These are phyloP conservation scores for Aureobasidium melanogenum DNA, from an alignment of 2,329 filamentous ascomycete genomes.

Conservation along the genomic window DNA sequence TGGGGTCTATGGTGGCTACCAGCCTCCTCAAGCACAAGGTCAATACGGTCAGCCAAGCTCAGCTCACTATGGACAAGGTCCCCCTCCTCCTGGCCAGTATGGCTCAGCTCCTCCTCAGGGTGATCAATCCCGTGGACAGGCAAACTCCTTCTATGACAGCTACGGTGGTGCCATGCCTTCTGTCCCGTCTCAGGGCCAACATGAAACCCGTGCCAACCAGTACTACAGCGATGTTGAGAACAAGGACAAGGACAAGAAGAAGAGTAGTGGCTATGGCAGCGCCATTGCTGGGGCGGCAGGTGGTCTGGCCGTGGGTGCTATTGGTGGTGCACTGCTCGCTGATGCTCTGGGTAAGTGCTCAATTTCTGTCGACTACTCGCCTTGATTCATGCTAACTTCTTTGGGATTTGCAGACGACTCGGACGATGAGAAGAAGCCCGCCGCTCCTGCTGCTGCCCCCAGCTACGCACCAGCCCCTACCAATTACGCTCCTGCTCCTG, in stretches of 20 bases:
- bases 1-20: constrained; percentile 15
- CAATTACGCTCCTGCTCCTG: constrained; percentile 6
- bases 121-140: constrained; percentile 5
- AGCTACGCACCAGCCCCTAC: not conserved
- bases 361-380: not conserved
- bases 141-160: constrained; percentile 5
- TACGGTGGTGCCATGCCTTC: constrained; percentile 9
- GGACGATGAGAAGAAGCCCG: constrained; percentile 23
- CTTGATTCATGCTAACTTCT: constrained; percentile 14
- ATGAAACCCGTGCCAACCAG: constrained; percentile 18
- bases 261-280: constrained; percentile 34
- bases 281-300: constrained; percentile 46
- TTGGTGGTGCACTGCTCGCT: constrained; percentile 50
- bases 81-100: not conserved
- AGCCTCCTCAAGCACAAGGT: constrained; percentile 20
- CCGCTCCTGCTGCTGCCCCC: constrained; percentile 6
- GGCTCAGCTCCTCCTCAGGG: not conserved
- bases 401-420: constrained; percentile 22
- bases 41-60: constrained; percentile 5
- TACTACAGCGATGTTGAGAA: constrained; percentile 20
- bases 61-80: not conserved
- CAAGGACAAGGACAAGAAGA: constrained; percentile 32
- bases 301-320: constrained; percentile 47
- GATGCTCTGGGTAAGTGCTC: constrained; percentile 46
- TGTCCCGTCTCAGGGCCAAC: constrained; percentile 16